Percentiles rank a stretch among this genome's conserved stretches.
Evolutionary conservation across 2,329 filamentous ascomycete species (phyloP).

Genomic region (Colletotrichum trifolii): DNA sequence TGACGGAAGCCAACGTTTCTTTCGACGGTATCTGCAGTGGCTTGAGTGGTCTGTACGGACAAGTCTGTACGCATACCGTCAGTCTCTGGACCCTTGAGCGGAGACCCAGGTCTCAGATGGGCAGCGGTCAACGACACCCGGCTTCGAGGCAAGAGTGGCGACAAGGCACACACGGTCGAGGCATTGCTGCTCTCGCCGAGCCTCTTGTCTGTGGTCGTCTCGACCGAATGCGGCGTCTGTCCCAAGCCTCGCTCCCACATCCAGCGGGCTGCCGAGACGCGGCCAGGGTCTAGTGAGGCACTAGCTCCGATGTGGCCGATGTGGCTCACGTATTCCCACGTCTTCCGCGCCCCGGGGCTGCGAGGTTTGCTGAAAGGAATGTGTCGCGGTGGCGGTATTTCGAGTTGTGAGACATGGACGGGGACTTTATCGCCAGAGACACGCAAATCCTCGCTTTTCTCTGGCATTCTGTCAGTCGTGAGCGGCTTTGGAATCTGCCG

Average conservation of each 20-base stretch:
- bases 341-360: not conserved
- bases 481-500: no score
- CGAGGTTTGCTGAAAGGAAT: slow-evolving; percentile 19
- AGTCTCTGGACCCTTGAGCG: not conserved
- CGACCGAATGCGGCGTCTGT: slow-evolving; percentile 18
- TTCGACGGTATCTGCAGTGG: not conserved
- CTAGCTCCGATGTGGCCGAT: slow-evolving; percentile 8
- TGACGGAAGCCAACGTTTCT: not conserved
- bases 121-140: not conserved
- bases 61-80: no score
- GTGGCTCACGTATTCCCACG: slow-evolving; percentile 1
- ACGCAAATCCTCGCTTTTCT: no score
- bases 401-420: slow-evolving; percentile 1
- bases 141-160: not conserved
- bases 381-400: slow-evolving; percentile 6
- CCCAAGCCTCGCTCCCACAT: not conserved
- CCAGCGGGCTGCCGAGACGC: not conserved
- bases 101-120: slow-evolving; percentile 4
- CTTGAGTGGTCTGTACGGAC: no score
- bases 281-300: not conserved
- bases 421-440: no score
- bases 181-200: not conserved
- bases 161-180: slow-evolving; percentile 5
- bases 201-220: not conserved
- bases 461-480: no score